phyloP scores from a whole-genome alignment of 148 eudicot species.

The Arbutus unedo region DNA sequence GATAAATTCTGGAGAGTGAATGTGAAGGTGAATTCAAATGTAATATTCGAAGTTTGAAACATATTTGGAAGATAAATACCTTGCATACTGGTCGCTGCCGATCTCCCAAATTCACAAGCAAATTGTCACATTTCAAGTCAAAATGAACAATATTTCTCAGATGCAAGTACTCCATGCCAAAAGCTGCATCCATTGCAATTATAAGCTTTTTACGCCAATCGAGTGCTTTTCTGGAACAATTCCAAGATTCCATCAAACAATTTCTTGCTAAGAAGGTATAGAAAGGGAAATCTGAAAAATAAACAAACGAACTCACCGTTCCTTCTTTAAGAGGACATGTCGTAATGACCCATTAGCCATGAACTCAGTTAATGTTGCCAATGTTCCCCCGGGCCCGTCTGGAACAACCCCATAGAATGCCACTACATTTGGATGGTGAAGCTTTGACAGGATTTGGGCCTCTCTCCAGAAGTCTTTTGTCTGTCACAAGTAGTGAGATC shows the following conservation, averaged over 20 bases:
- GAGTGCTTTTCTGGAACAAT: slow-evolving; percentile 36
- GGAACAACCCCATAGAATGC: slow-evolving; percentile 98
- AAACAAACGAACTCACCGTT: slow-evolving; percentile 38
- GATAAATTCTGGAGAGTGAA: slow-evolving; percentile 2
- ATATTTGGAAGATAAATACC: slow-evolving; percentile 35
- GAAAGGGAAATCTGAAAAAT: background rate
- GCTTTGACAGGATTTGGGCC: slow-evolving; percentile 86
- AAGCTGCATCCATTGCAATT: slow-evolving; percentile 61
- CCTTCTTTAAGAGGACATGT: slow-evolving; percentile 70
- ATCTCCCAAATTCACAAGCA: slow-evolving; percentile 93
- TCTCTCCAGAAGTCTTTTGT: slow-evolving; percentile 96
- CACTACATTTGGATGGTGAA: slow-evolving; percentile 97
- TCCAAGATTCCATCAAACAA: background rate
- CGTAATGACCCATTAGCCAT: slow-evolving; percentile 92
- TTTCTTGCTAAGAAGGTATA: background rate
- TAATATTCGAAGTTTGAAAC: background rate
- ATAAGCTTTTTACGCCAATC: slow-evolving; percentile 53
- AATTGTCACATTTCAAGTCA: slow-evolving; percentile 85
- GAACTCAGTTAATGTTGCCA: slow-evolving; percentile 91
- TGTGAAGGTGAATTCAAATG: background rate
- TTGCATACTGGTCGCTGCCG: slow-evolving; percentile 89
- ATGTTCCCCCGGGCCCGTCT: slow-evolving; percentile 84
- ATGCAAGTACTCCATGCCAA: slow-evolving; percentile 75
- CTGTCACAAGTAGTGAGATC: slow-evolving; percentile 35
- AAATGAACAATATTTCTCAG: slow-evolving; percentile 57